Conservation (phyloP, 1,139 yeast genomes). For the Kodamaea anthophila region DNA sequence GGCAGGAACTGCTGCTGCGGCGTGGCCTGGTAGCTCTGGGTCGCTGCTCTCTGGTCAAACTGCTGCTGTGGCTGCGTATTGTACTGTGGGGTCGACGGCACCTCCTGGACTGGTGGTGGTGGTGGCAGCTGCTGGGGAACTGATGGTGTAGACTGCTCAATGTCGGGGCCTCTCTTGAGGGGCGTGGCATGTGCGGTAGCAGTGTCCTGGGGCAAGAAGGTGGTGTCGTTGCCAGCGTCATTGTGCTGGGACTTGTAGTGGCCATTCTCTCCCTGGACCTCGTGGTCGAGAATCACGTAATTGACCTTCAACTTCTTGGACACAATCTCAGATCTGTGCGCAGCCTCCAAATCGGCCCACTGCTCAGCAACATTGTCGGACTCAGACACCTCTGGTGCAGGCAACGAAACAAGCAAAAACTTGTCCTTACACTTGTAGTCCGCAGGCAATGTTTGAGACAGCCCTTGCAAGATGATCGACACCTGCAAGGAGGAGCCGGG, state of each 20-base stretch:
- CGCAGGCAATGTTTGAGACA: conserved; percentile 64
- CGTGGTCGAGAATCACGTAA: conserved; percentile 39
- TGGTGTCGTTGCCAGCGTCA: conserved; percentile 10
- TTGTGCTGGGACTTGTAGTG: conserved; percentile 6
- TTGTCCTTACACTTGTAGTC: conserved; percentile 85
- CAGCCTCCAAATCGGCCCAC: conserved; percentile 68
- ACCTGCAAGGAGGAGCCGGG: conserved; percentile 74
- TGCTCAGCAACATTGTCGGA: conserved; percentile 54
- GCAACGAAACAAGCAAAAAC: conserved; percentile 81
- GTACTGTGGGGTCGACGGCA: conserved; percentile 7
- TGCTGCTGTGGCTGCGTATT: conserved; percentile 5
- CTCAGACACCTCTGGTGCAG: conserved; percentile 58
- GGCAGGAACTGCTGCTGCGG: conserved; percentile 9
- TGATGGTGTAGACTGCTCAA: conserved; percentile 6
- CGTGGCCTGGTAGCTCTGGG: conserved; percentile 7
- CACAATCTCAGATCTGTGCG: conserved; percentile 51
- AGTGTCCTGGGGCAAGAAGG: conserved; percentile 10
- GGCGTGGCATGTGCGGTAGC: conserved; percentile 14
- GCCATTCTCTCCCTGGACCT: conserved; percentile 14
- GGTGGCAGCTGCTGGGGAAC: conserved; percentile 5
- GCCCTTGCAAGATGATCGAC: conserved; percentile 80
- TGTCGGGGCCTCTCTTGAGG: conserved; percentile 7
- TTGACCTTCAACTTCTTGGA: conserved; percentile 78
- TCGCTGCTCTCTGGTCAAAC: conserved; percentile 6
- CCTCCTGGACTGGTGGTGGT: conserved; percentile 5